A percentile compares a stretch with the other conserved stretches of the same genome.
phyloP scores from a whole-genome alignment of 1,284 basidiomycete genomes.

The Testicularia cyperi region DNA sequence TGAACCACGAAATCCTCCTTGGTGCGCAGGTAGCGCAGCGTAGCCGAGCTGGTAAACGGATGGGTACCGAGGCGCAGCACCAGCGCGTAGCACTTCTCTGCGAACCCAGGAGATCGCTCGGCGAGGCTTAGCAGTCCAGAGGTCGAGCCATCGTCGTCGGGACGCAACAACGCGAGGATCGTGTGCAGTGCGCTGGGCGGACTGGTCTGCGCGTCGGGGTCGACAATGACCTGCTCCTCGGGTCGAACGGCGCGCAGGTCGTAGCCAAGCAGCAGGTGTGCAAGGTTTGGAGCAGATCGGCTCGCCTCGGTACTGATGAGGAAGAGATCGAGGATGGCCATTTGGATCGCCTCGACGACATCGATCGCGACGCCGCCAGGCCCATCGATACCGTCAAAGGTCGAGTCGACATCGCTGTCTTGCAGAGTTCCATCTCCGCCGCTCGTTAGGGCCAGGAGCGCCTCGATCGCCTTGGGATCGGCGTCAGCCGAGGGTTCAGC shows the following conservation, averaged over 20 bases:
- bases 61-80: conserved; percentile 85
- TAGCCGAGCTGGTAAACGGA: conserved; percentile 76
- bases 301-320: conserved; percentile 73
- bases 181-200: conserved; percentile 68
- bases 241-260: conserved; percentile 65
- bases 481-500: conserved; percentile 56
- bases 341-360: conserved; percentile 70
- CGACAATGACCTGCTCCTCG: conserved; percentile 63
- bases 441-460: conserved; percentile 61
- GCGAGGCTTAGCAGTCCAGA: conserved; percentile 27
- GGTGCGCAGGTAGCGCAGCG: conserved; percentile 83
- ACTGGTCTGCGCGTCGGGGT: conserved; percentile 63
- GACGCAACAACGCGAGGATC: conserved; percentile 64
- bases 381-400: too few species aligned
- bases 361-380: conserved; percentile 55
- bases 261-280: conserved; percentile 83
- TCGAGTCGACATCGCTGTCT: conserved; percentile 57
- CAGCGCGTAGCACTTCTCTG: conserved; percentile 81
- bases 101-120: conserved; percentile 68
- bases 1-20: conserved; percentile 84
- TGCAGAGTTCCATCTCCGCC: conserved; percentile 65
- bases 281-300: conserved; percentile 76
- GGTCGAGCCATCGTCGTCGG: conserved; percentile 18
- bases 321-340: conserved; percentile 82
- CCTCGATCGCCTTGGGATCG: conserved; percentile 45